Conservation (phyloP, 306 rosid genomes). For the Pyrus communis region DNA sequence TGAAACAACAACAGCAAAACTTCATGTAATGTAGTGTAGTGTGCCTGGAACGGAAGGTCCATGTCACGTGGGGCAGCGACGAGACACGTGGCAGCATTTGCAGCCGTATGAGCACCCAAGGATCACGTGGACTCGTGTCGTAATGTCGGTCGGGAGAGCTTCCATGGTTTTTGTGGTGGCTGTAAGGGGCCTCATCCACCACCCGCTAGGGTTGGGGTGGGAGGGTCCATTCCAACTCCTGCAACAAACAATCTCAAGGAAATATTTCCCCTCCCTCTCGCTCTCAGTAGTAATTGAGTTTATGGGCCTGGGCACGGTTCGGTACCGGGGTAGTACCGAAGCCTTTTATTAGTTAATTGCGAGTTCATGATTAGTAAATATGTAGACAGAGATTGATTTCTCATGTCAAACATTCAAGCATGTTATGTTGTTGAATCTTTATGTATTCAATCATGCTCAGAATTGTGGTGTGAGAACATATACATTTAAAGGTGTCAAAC, state of each 20-base stretch:
- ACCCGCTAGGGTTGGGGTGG: background rate
- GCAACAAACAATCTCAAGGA: background rate
- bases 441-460: too few species aligned
- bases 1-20: background rate
- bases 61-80: background rate
- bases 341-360: too few species aligned
- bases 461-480: too few species aligned
- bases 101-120: background rate
- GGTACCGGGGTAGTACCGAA: too few species aligned
- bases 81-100: constrained; percentile 1
- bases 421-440: too few species aligned
- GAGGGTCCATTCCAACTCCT: background rate
- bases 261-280: background rate
- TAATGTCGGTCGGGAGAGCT: background rate
- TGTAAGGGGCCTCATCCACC: constrained; percentile 5
- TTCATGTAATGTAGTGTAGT: background rate
- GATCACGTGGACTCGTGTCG: constrained; percentile 17
- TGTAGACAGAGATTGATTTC: too few species aligned
- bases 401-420: too few species aligned
- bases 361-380: too few species aligned
- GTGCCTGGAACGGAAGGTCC: background rate
- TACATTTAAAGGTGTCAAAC: too few species aligned
- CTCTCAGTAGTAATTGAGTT: background rate
- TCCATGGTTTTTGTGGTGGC: constrained; percentile 6
- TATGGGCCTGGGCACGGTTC: too few species aligned